A percentile compares a stretch with the other conserved stretches of the same genome.
These are phyloP conservation scores for Durusdinium trenchii DNA, from an alignment of 73 alveolate genomes.

Conservation along the genomic window DNA sequence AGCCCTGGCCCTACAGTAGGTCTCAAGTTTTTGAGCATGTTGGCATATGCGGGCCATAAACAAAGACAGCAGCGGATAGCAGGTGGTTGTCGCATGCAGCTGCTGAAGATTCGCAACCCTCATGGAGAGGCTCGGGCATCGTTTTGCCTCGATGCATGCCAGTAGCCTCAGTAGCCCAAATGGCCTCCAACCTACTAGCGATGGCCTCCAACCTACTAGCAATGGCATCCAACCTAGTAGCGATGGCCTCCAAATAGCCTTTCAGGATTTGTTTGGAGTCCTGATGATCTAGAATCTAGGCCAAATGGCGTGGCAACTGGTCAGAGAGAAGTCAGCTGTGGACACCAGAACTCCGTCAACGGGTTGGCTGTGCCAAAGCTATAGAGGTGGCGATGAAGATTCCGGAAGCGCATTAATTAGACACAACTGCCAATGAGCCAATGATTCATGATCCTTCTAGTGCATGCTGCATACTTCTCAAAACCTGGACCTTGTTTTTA, in stretches of 20 bases:
- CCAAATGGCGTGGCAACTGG: slow-evolving; percentile 81
- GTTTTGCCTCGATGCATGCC: no score
- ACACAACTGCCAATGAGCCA: not conserved
- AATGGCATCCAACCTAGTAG: no score
- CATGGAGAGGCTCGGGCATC: slow-evolving; percentile 22
- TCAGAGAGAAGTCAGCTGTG: slow-evolving; percentile 66
- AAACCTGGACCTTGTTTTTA: no score
- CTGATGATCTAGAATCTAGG: not conserved
- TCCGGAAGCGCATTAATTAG: not conserved
- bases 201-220: no score
- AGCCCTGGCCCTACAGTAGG: not conserved
- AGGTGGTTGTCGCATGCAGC: slow-evolving; percentile 65
- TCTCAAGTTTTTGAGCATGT: not conserved
- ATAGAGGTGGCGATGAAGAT: not conserved
- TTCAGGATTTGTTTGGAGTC: not conserved
- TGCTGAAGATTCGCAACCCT: slow-evolving; percentile 76
- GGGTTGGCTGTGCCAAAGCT: slow-evolving; percentile 61
- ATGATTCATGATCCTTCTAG: not conserved
- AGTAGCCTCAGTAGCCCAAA: no score
- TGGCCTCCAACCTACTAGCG: no score
- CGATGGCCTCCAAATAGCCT: no score
- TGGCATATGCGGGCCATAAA: not conserved
- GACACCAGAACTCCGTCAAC: slow-evolving; percentile 75
- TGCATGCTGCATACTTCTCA: not conserved
- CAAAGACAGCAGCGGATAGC: not conserved